Evolutionary conservation across 129 eudicot species (phyloP), one percentile per base, ranked within the genome.

Genomic region (Tanacetum coccineum): DNA sequence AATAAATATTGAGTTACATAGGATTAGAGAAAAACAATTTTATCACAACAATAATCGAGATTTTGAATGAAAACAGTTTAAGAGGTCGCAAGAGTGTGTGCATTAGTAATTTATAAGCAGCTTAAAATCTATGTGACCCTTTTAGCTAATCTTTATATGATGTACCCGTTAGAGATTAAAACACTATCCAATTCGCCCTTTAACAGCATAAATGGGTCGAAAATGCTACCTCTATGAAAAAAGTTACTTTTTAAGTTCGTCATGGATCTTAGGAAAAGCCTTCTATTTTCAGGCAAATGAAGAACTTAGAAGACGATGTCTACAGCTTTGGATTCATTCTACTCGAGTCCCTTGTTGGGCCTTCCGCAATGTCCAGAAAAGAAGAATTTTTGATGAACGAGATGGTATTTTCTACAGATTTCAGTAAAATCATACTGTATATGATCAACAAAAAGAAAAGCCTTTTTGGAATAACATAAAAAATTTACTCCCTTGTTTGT

Each of bases 251-350:
- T 20, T 14, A 14, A 66, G 18, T 28, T 30, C 6, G 32, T 47
- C 13, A 49, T 57, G 67, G n/a, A 26, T 26, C 20, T 42, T 68
- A 22, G 68, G 58, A 53, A 66, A 39, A 63, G n/a, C 20, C 12
- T 28, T 45, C 13, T 15, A 22, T 45, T 73, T 73, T 80, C 81
- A 85, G 91, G 87, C 82, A 82, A 62, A 74, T 82, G 87, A 85
- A 79, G 77, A 72, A 74, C 70, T 68, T 85, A 39, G 91, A 82
- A 69, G 91, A 85, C 32, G 91, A 85, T 72, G 84, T 85, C 42
- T 85, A 82, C 67, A 76, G 78, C 85, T 85, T 85, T n/a, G 91
- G 91, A 51, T 82, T 79, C 55, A 79, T 85, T 63, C 62, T 85
- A 30, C 78, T 82, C 2, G 91, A 85, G 78, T 79, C 91, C 12